These are phyloP conservation scores for Botrytis galanthina DNA, from an alignment of 2,329 filamentous ascomycete genomes.

Conservation along the genomic window DNA sequence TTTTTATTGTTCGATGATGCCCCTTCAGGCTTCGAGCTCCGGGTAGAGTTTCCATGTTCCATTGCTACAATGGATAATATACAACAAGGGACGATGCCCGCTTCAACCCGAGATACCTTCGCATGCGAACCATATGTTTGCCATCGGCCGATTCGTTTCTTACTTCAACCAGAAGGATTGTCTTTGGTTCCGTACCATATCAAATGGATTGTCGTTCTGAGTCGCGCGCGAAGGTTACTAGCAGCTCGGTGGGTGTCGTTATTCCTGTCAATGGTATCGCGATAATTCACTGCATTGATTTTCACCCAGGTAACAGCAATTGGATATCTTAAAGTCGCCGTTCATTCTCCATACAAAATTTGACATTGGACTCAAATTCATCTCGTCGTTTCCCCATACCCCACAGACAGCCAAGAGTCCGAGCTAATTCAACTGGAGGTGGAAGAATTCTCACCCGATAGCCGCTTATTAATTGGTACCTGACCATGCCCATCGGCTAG, in stretches of 20 bases:
- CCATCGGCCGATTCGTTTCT: neutral
- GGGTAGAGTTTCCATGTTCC: slow-evolving; percentile 13
- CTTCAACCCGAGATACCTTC: slow-evolving; percentile 8
- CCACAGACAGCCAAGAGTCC: slow-evolving; percentile 7
- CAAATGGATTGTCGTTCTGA: neutral
- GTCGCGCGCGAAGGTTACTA: neutral
- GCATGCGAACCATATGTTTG: slow-evolving; percentile 9
- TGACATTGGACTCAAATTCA: slow-evolving; percentile 1
- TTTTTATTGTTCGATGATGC: slow-evolving; percentile 21
- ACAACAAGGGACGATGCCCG: slow-evolving; percentile 14
- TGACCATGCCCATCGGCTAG: neutral
- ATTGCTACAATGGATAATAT: slow-evolving; percentile 17
- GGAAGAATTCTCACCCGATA: neutral
- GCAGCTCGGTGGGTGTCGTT: neutral
- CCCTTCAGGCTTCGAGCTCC: slow-evolving; percentile 4
- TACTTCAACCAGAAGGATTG: too few relatives aligned
- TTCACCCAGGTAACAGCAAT: neutral
- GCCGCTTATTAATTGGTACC: neutral
- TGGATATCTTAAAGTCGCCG: neutral
- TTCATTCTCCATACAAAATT: slow-evolving; percentile 5
- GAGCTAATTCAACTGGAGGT: neutral
- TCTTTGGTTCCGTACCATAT: neutral
- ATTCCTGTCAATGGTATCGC: neutral
- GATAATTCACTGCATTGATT: neutral
- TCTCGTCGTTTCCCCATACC: slow-evolving; percentile 16